Conservation (phyloP, 2,329 filamentous ascomycete species). For the Cordyceps sp. region DNA sequence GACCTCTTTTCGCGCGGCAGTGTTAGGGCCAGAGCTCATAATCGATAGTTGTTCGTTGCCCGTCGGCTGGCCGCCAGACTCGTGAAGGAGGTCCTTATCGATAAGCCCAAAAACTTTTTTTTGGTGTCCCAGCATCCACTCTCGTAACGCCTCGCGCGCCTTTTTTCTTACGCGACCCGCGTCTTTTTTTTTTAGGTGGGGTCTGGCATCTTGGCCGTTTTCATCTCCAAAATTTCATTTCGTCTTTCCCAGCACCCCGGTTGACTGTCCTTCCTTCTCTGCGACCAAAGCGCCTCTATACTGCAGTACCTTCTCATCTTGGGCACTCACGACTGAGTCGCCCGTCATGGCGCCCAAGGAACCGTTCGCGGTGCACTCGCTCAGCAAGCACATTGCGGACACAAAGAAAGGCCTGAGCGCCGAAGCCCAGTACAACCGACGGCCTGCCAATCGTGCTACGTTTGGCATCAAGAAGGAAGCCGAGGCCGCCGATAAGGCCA, state of each 20-base stretch:
- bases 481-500: slow-evolving; percentile 7
- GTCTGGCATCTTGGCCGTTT: too few relatives aligned
- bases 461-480: slow-evolving; percentile 15
- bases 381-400: slow-evolving; percentile 20
- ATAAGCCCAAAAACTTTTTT: neutral
- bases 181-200: too few relatives aligned
- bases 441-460: slow-evolving; percentile 8
- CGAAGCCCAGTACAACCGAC: slow-evolving; percentile 16
- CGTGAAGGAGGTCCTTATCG: neutral
- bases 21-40: too few relatives aligned
- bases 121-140: too few relatives aligned
- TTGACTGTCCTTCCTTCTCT: neutral
- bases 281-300: slow-evolving; percentile 8
- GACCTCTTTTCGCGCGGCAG: too few relatives aligned
- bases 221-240: too few relatives aligned
- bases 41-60: too few relatives aligned
- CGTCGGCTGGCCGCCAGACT: too few relatives aligned
- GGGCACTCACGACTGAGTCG: slow-evolving; percentile 1
- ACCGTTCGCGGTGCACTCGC: slow-evolving; percentile 18
- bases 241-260: too few relatives aligned
- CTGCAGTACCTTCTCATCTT: slow-evolving; percentile 5
- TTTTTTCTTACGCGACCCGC: neutral
- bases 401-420: slow-evolving; percentile 18
- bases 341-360: slow-evolving; percentile 19
- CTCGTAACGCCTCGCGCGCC: too few relatives aligned